phyloP scores from a whole-genome alignment of 805 yeast genomes.

The Cephaloascus albidus region DNA sequence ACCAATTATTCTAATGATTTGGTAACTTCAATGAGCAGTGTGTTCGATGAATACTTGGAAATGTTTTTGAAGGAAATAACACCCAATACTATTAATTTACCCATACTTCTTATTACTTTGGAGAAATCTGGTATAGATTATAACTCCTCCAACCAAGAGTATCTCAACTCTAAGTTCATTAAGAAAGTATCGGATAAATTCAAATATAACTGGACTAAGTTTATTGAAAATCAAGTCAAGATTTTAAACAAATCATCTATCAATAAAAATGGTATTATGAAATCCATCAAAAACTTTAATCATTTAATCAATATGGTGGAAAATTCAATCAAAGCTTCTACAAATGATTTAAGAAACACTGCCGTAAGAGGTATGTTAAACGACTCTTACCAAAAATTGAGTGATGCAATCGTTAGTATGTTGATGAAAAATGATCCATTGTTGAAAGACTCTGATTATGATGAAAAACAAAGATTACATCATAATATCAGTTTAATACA shows the following conservation, averaged over 20 bases:
- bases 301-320: conserved; percentile 23
- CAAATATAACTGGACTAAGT: conserved; percentile 47
- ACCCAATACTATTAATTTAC: conserved; percentile 25
- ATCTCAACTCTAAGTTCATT: conserved; percentile 36
- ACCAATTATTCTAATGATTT: conserved; percentile 37
- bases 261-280: conserved; percentile 25
- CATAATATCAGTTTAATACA: conserved; percentile 30
- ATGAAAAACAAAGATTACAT: conserved; percentile 30
- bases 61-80: conserved; percentile 22
- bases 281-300: conserved; percentile 21
- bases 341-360: conserved; percentile 11
- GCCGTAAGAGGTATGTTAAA: conserved; percentile 14
- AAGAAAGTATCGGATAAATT: conserved; percentile 43
- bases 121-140: conserved; percentile 18
- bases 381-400: conserved; percentile 20
- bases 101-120: conserved; percentile 19
- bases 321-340: conserved; percentile 13
- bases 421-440: conserved; percentile 32
- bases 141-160: conserved; percentile 57
- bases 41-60: conserved; percentile 35
- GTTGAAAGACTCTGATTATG: conserved; percentile 30
- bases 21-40: conserved; percentile 30
- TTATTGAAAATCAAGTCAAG: conserved; percentile 44
- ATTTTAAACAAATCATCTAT: conserved; percentile 20
- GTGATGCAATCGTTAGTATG: conserved; percentile 22